Evolutionary conservation across 352 stramenopile species (phyloP).

Genomic region (Phytophthora ramorum): DNA sequence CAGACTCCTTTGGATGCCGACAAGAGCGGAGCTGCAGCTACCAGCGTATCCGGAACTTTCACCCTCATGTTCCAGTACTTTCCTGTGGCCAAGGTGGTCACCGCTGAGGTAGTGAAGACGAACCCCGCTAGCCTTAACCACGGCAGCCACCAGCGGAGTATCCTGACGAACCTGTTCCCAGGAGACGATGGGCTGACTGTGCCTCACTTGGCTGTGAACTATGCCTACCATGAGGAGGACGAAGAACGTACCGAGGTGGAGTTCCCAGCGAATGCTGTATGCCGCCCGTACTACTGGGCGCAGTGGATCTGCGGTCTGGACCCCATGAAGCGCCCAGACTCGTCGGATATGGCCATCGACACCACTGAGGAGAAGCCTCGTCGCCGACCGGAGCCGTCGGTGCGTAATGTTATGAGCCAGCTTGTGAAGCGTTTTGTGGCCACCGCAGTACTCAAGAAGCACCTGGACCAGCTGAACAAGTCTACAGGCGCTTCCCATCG

Average conservation of each 20-base stretch:
- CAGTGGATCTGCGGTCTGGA: slow-evolving; percentile 81
- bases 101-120: slow-evolving; percentile 55
- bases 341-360: slow-evolving; percentile 1
- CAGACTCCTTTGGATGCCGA: slow-evolving; percentile 27
- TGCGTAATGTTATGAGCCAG: slow-evolving; percentile 72
- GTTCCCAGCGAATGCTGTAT: slow-evolving; percentile 48
- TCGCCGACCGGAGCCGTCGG: slow-evolving; percentile 65
- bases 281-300: slow-evolving; percentile 73
- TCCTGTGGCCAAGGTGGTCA: slow-evolving; percentile 57
- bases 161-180: slow-evolving; percentile 73
- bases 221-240: slow-evolving; percentile 47
- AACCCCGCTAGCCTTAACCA: slow-evolving; percentile 24
- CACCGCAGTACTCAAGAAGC: slow-evolving; percentile 50
- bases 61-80: slow-evolving; percentile 75
- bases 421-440: slow-evolving; percentile 62
- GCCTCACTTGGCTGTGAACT: slow-evolving; percentile 52
- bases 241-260: slow-evolving; percentile 40
- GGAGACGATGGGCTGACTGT: slow-evolving; percentile 58
- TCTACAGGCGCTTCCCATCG: slow-evolving; percentile 14
- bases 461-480: slow-evolving; percentile 53
- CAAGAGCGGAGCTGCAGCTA: slow-evolving; percentile 34
- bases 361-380: slow-evolving; percentile 10
- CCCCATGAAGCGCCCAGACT: slow-evolving; percentile 48
- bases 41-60: slow-evolving; percentile 45
- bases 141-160: slow-evolving; percentile 25